Evolutionary conservation across 1,284 basidiomycete species (phyloP), one percentile per base, ranked within the genome.

Genomic region (Inonotus hispidus): DNA sequence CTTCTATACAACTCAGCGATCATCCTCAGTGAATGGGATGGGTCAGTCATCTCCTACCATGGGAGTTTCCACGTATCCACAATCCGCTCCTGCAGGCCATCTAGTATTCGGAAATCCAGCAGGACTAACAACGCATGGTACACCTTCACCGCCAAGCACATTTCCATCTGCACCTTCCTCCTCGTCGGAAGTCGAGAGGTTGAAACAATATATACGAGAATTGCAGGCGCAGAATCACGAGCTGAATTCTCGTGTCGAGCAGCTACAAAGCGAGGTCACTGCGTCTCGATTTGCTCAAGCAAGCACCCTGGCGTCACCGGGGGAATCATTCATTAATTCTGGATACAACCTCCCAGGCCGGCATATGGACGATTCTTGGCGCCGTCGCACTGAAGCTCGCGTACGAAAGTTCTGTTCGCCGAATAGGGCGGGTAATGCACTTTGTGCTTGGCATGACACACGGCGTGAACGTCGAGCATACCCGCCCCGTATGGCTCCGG

Each of bases 391-490:
- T 0, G 83, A 87, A 7, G 81, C 84, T 4, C 87, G 90, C 25
- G 74, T 78, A 64, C 84, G 84, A 62, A 77, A 85, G 47, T 87
- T 85, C 71, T 92, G 92, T 70, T 88, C 90, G 1, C 75, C 89
- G 37, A 92, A 92, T 72, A 82, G 90, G 49, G 90, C 90, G 0
- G 90, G 90, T 23, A 92, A 92, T 66, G 88, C 90, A 1, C 80
- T 92, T 32, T 92, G 90, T 70, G 86, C 90, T 3, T 92, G 90
- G 90, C 90, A 92, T 68, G 90, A 92, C 71, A 89, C 90, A 1
- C 80, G 90, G 39, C 82, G 90, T 43, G 90, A 92, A 72, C 83
- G 90, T 45, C 82, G 90, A 6, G 78, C 79, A 0, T 84, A 81
- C 67, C 88, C 90, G 3, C 90, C 90, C n/a, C 82, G 90, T 53